phyloP scores from a whole-genome alignment of 2,329 filamentous ascomycete genomes.

The Lomentospora prolificans region DNA sequence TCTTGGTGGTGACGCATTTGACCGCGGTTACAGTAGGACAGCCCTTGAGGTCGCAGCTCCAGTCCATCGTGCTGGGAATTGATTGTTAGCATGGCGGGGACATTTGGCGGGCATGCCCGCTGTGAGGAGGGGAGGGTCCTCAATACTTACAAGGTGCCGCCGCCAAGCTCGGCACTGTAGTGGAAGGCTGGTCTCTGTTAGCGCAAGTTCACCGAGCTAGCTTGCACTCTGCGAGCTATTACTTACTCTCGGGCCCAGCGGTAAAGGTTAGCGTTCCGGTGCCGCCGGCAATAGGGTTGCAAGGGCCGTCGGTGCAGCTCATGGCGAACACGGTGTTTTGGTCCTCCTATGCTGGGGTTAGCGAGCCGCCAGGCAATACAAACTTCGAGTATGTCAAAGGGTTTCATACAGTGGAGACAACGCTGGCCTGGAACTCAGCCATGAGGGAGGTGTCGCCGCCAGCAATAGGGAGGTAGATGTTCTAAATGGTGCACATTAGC shows the following conservation, averaged over 20 bases:
- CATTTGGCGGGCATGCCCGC: too few species aligned
- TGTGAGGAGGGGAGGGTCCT: neutral
- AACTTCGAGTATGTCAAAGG: neutral
- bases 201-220: too few species aligned
- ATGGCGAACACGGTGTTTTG: constrained; percentile 6
- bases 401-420: neutral
- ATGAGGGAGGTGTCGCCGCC: neutral
- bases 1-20: neutral
- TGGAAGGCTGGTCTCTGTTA: neutral
- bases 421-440: neutral
- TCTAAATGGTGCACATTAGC: neutral
- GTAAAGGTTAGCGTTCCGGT: constrained; percentile 7
- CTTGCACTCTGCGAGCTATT: too few species aligned
- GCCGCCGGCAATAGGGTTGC: constrained; percentile 6
- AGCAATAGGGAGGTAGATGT: neutral
- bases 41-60: neutral
- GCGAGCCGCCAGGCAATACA: neutral
- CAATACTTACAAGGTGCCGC: neutral
- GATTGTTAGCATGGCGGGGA: neutral
- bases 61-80: neutral
- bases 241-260: constrained; percentile 2
- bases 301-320: constrained; percentile 7
- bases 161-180: neutral
- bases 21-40: neutral
- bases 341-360: neutral